These are phyloP conservation scores for Sphaerulina vaccinii DNA, from an alignment of 2,329 filamentous ascomycete species.

Conservation along the genomic window DNA sequence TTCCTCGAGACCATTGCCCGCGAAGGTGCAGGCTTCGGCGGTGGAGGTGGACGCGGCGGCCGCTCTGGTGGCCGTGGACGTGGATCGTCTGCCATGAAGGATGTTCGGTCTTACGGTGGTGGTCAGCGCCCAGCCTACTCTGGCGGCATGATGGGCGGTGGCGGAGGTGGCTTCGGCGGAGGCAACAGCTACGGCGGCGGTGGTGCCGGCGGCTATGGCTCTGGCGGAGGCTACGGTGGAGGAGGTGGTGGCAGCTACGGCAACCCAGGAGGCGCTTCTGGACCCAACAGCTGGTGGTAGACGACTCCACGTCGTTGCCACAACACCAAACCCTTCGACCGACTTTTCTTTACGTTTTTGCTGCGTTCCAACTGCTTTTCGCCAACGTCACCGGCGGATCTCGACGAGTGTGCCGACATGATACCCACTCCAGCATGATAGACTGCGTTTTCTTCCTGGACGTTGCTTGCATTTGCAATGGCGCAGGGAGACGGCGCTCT, in stretches of 20 bases:
- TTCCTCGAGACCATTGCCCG: constrained; percentile 98
- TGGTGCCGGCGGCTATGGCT: constrained; percentile 54
- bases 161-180: constrained; percentile 52
- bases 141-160: constrained; percentile 55
- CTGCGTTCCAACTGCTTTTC: constrained; percentile 22
- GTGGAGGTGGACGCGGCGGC: constrained; percentile 65
- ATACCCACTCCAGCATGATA: constrained; percentile 32
- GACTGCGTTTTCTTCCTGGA: constrained; percentile 29
- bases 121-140: constrained; percentile 59
- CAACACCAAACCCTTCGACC: constrained; percentile 17
- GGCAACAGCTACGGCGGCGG: constrained; percentile 48
- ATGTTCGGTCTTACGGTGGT: constrained; percentile 67
- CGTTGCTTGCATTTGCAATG: constrained; percentile 28
- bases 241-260: constrained; percentile 45
- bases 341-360: constrained; percentile 12
- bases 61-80: constrained; percentile 65
- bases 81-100: constrained; percentile 70
- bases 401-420: constrained; percentile 28
- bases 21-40: constrained; percentile 79
- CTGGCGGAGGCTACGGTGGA: constrained; percentile 57
- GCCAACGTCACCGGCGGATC: constrained; percentile 25
- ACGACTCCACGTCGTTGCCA: constrained; percentile 12
- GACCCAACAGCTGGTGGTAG: constrained; percentile 31
- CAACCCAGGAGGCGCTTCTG: constrained; percentile 27
- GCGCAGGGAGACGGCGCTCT: constrained; percentile 27